These are phyloP conservation scores for Brassica hybrid DNA, from an alignment of 441 rosid species.

Conservation along the genomic window DNA sequence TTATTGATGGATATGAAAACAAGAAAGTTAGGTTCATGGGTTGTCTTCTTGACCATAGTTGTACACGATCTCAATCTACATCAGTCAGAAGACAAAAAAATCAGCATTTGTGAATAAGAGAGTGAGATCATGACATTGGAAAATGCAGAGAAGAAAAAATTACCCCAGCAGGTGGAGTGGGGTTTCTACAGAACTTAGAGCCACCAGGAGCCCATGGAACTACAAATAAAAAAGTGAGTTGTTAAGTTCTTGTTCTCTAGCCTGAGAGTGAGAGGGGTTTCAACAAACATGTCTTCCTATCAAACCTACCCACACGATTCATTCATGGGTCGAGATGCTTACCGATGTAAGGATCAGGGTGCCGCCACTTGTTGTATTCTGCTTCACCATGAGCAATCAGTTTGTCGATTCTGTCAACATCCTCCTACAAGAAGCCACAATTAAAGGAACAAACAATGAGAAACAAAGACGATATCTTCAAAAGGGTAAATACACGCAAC, in stretches of 20 bases:
- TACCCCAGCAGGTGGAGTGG: constrained; percentile 92
- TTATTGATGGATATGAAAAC: no score
- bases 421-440: constrained; percentile 56
- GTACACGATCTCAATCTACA: constrained; percentile 91
- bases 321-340: constrained; percentile 17
- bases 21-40: constrained; percentile 30
- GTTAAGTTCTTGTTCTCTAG: constrained; percentile 14
- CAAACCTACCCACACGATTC: not conserved
- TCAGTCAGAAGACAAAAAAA: constrained; percentile 1
- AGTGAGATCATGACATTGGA: constrained; percentile 13
- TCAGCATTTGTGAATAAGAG: constrained; percentile 14
- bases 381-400: constrained; percentile 82
- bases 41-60: constrained; percentile 85
- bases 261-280: not conserved
- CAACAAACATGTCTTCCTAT: not conserved
- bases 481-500: not conserved
- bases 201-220: constrained; percentile 99
- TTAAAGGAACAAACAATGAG: not conserved
- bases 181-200: constrained; percentile 88
- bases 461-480: not conserved
- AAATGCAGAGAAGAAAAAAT: constrained; percentile 12
- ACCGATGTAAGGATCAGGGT: constrained; percentile 99
- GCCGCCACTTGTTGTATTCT: constrained; percentile 77
- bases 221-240: constrained; percentile 46
- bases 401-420: constrained; percentile 78